Conservation (phyloP, 2,329 filamentous ascomycete genomes). For the Penicillium polonicum region DNA sequence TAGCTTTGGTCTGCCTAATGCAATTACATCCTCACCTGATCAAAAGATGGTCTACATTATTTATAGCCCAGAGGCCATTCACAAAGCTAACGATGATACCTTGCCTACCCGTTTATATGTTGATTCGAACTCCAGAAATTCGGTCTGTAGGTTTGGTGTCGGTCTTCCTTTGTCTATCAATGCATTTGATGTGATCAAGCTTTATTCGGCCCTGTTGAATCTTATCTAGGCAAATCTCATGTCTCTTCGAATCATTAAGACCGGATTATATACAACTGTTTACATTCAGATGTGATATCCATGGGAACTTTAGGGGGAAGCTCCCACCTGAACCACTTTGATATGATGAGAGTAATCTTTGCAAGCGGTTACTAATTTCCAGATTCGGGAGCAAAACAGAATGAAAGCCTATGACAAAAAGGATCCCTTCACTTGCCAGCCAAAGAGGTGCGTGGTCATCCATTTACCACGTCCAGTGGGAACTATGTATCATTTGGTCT, state of each 20-base stretch:
- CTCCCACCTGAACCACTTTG: background rate
- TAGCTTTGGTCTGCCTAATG: constrained; percentile 43
- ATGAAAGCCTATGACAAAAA: background rate
- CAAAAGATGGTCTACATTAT: constrained; percentile 18
- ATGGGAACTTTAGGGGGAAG: background rate
- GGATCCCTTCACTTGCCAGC: background rate
- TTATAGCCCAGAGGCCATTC: background rate
- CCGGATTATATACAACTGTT: background rate
- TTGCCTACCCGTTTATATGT: background rate
- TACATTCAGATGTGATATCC: background rate
- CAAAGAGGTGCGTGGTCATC: background rate
- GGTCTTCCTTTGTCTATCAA: background rate
- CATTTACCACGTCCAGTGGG: background rate
- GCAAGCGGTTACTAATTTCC: background rate
- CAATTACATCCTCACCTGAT: constrained; percentile 43
- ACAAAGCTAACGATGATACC: background rate
- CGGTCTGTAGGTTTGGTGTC: constrained; percentile 30
- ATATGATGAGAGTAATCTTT: constrained; percentile 6
- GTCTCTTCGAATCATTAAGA: no score
- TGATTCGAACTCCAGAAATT: constrained; percentile 42
- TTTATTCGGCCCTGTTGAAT: no score
- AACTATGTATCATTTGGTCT: background rate
- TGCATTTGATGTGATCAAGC: background rate
- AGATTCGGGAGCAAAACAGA: background rate
- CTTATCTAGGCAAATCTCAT: background rate